Evolutionary conservation across 495 filamentous ascomycete genomes (phyloP).

Genomic region (Articulospora tetracladia): DNA sequence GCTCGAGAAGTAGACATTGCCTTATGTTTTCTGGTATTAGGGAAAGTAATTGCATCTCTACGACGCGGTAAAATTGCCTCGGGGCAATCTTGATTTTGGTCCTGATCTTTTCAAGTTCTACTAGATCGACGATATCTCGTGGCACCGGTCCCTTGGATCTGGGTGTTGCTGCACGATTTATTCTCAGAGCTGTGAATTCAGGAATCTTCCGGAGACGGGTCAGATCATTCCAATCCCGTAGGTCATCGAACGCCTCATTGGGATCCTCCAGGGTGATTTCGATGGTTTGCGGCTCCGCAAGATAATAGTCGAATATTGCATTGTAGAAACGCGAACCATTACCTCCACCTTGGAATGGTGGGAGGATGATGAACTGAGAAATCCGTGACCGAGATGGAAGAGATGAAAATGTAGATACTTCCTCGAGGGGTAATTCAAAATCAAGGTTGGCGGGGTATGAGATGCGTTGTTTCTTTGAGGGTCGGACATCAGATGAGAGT

Average conservation of each 20-base stretch:
- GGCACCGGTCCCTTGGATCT: conserved; percentile 50
- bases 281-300: conserved; percentile 54
- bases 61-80: conserved; percentile 80
- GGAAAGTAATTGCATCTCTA: conserved; percentile 87
- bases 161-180: conserved; percentile 41
- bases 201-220: conserved; percentile 55
- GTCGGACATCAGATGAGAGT: conserved; percentile 23
- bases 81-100: conserved; percentile 69
- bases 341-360: conserved; percentile 75
- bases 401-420: conserved; percentile 30
- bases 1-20: conserved; percentile 31
- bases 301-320: conserved; percentile 63
- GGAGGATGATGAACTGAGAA: conserved; percentile 91
- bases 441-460: conserved; percentile 33
- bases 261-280: conserved; percentile 97
- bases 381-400: conserved; percentile 67
- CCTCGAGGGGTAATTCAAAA: conserved; percentile 41
- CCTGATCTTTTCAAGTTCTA: conserved; percentile 57
- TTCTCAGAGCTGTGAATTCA: conserved; percentile 46
- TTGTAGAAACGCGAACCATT: conserved; percentile 80
- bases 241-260: conserved; percentile 87
- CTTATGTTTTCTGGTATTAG: conserved; percentile 62
- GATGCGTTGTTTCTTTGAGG: conserved; percentile 32
- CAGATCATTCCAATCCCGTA: conserved; percentile 82
- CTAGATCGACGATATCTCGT: conserved; percentile 58